Percentiles rank a stretch among this genome's conserved stretches.
Conservation (phyloP, 2,329 filamentous ascomycete genomes). For the Dothistroma pini region DNA sequence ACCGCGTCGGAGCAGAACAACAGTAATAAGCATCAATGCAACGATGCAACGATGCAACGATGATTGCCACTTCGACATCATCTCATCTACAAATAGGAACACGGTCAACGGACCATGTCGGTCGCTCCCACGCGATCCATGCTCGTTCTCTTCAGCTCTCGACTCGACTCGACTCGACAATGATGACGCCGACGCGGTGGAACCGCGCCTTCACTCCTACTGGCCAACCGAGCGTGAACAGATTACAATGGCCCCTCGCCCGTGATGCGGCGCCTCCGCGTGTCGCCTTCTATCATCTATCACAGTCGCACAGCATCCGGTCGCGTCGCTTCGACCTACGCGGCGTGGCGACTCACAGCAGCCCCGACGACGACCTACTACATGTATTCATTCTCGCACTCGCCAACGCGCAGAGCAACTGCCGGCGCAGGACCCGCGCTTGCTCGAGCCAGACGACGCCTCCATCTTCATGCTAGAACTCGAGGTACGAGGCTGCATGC, state of each 20-base stretch:
- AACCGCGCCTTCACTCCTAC: constrained; percentile 8
- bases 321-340: constrained; percentile 17
- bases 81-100: too few relatives aligned
- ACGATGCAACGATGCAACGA: too few relatives aligned
- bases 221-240: background rate
- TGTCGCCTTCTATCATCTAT: too few relatives aligned
- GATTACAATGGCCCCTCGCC: background rate
- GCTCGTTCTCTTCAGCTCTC: constrained; percentile 10
- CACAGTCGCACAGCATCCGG: constrained; percentile 24
- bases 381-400: too few relatives aligned
- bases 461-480: constrained; percentile 2
- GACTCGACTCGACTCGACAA: too few relatives aligned
- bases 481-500: too few relatives aligned
- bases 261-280: constrained; percentile 1
- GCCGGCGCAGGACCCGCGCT: constrained; percentile 10
- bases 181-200: constrained; percentile 13
- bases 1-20: background rate
- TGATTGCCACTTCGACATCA: too few relatives aligned
- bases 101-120: background rate
- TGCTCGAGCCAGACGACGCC: constrained; percentile 11
- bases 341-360: background rate
- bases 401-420: constrained; percentile 20
- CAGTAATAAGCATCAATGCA: too few relatives aligned
- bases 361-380: background rate
- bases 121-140: background rate